A percentile compares a stretch with the other conserved stretches of the same genome.
These are phyloP conservation scores for Cercospora sesami DNA, from an alignment of 2,329 filamentous ascomycete species.

Conservation along the genomic window DNA sequence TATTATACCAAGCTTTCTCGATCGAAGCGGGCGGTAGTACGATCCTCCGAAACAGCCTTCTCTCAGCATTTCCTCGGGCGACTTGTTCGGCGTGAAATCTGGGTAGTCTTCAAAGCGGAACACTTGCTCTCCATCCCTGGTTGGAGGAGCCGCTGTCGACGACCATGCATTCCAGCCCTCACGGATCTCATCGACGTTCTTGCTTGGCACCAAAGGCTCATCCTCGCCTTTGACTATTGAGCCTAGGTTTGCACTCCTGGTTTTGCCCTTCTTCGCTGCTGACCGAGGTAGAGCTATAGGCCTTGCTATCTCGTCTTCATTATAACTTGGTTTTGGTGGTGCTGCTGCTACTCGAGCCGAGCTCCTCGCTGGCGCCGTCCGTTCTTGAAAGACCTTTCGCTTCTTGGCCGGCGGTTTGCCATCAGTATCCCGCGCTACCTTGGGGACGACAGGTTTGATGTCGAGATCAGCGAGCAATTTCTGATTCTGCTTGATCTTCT, in stretches of 20 bases:
- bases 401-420: constrained; percentile 42
- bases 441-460: constrained; percentile 38
- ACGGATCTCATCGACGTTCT: constrained; percentile 39
- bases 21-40: constrained; percentile 54
- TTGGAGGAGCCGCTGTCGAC: constrained; percentile 43
- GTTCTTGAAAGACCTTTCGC: constrained; percentile 39
- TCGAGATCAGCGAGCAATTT: constrained; percentile 51
- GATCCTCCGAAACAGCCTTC: constrained; percentile 56
- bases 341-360: constrained; percentile 53
- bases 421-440: constrained; percentile 21
- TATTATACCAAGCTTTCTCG: constrained; percentile 45
- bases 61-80: constrained; percentile 53
- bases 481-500: constrained; percentile 54
- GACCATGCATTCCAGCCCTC: constrained; percentile 50
- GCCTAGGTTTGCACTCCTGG: constrained; percentile 6
- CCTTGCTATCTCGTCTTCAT: constrained; percentile 40
- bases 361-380: constrained; percentile 43
- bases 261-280: constrained; percentile 15
- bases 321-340: constrained; percentile 40
- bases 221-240: constrained; percentile 13
- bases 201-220: constrained; percentile 30
- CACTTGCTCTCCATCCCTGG: constrained; percentile 44
- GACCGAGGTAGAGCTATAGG: constrained; percentile 32
- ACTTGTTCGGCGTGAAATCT: constrained; percentile 55
- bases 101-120: constrained; percentile 51